Evolutionary conservation across 169 alveolate species (phyloP).

Genomic region (Eimeria maxima): DNA sequence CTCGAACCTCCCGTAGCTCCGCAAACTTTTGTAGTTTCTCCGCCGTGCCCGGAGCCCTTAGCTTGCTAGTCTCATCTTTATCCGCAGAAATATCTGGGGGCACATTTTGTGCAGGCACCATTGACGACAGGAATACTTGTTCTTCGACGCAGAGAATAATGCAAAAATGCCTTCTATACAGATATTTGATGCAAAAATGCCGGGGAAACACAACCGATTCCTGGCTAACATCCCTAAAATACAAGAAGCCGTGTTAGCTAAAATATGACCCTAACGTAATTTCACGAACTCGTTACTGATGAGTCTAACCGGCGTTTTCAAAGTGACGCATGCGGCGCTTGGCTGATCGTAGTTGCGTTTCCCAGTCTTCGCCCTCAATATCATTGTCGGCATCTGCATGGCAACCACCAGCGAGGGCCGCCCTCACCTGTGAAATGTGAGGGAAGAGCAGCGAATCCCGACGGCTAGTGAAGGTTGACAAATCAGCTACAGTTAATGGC

Average conservation of each 20-base stretch:
- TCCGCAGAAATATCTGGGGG: conserved; percentile 18
- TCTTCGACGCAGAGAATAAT: background rate
- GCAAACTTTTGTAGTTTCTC: conserved; percentile 59
- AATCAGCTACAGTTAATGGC: conserved; percentile 78
- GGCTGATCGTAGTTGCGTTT: conserved; percentile 54
- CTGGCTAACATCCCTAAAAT: background rate
- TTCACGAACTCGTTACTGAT: background rate
- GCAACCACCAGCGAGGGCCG: conserved; percentile 67
- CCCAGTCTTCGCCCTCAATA: conserved; percentile 28
- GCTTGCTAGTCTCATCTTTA: background rate
- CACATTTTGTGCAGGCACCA: background rate
- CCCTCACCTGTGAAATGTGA: conserved; percentile 60
- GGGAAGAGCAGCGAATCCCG: conserved; percentile 76
- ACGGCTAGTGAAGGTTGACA: conserved; percentile 66
- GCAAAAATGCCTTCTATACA: background rate
- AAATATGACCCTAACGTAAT: background rate
- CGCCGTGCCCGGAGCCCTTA: conserved; percentile 10
- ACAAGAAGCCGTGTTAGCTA: background rate
- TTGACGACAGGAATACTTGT: background rate
- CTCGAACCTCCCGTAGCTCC: conserved; percentile 78
- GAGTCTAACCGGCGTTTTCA: conserved; percentile 46
- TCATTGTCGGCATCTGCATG: conserved; percentile 1
- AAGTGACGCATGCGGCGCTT: conserved; percentile 56
- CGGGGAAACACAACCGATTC: background rate
- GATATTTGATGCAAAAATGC: background rate